Evolutionary conservation across 1,284 basidiomycete species (phyloP), one percentile per base, ranked within the genome.

Genomic region (Papiliotrema laurentii): DNA sequence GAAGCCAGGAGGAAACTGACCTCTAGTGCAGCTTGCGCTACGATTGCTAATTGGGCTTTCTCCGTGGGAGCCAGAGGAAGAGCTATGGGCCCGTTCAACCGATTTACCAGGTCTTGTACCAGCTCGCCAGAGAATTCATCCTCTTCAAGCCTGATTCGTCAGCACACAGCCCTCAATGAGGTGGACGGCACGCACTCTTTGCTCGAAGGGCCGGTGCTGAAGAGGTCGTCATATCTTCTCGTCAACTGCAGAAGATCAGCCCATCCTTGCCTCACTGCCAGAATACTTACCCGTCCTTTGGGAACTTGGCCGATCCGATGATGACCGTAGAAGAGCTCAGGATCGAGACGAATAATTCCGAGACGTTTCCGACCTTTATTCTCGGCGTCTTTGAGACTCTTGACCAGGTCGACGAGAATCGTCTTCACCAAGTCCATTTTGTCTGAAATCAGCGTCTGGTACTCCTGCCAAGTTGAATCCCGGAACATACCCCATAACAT

Each of bases 401-500:
- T 75, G 5, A 80, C 78, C 14, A 96, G 78, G 45, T 83, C 83
- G 30, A 84, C 71, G 44, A 91, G 82, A 54, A 89, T 83, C 18
- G 81, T 80, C 61, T 91, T 91, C 39, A 92, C 90, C 4, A 92
- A 69, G 51, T 86, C 84, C 43, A 87, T 72, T 73, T 92, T 91
- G 45, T 84, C 87, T 90, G 60, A 1, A 47, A 36, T n/a, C 45
- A 30, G 7, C 13, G 37, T 44, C 30, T 47, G 45, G 22, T 31
- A 28, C 13, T 27, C 43, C 13, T 36, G 11, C n/a, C 19, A 16
- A n/a, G 40, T 14, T 5, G 44, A 47, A 22, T 31, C 16, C n/a
- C n/a, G n/a, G n/a, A n/a, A n/a, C 81, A 53, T 57, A 92, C 90
- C 85, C 89, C 91, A 93, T 13, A 93, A 74, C 36, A 96, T 76